Base-by-base conservation (phyloP, 345 rosid species). In the Gossypium arboreum region DNA sequence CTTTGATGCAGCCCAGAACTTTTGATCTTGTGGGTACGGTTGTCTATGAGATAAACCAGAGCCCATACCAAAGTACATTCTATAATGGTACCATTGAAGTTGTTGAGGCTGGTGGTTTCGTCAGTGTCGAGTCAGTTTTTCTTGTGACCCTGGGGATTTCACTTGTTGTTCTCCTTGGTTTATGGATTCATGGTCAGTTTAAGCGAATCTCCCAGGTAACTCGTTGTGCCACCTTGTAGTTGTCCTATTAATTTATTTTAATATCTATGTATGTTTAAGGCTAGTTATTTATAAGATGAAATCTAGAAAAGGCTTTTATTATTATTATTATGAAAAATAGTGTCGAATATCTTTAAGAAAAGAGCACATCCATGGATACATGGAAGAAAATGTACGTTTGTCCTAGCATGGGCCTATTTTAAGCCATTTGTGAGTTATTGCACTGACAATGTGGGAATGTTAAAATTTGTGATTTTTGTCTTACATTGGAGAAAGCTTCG, bases 11-110 rank as follows among this genome's bases (percentile, higher is more conserved):
- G 99, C 85, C 96, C 27, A 97, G 98, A 74, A 89, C 79, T 47
- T 95, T 93, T 82, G 99, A 95, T 87, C 89, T 95, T 12, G 97
- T 91, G 73, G 99, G 96, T 41, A 85, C 89, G 45, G 83, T 95
- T 73, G 43, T 91, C 20, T 93, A 90, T 58, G 92, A 93, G 78
- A 84, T 95, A 44, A 93, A 91, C 81, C 92, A 89, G 76, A 86
- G 87, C 61, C 92, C 93, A 25, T 91, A 87, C 79, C 87, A 88
- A 75, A 93, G 82, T 80, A 83, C 82, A 24, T 95, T 90, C 80
- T 89, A 87, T 78, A 95, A 93, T 77, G 94, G 94, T 73, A 91
- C 98, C 73, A 81, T 95, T n/a, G 99, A 95, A 85, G 94, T 93
- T 73, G 84, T 90, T 58, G 99, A 95, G 75, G 81, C 86, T 47